A percentile compares a stretch with the other conserved stretches of the same genome.
These are phyloP conservation scores for Jaminaea rosea DNA, from an alignment of 1,284 basidiomycete genomes.

Conservation along the genomic window DNA sequence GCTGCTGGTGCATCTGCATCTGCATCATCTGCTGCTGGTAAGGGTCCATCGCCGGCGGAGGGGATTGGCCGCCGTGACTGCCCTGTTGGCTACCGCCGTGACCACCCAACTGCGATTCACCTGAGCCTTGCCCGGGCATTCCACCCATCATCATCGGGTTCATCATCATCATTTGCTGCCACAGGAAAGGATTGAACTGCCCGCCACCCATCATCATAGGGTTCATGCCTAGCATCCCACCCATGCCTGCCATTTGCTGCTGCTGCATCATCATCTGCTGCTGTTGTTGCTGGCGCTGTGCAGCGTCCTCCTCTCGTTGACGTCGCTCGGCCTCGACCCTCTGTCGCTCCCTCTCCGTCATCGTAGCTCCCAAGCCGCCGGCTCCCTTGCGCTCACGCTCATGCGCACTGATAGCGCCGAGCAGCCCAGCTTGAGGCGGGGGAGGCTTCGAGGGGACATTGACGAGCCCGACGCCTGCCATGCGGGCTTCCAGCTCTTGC, in stretches of 20 bases:
- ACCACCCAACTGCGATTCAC: conserved; percentile 26
- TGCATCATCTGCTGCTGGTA: conserved; percentile 38
- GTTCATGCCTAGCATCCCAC: conserved; percentile 23
- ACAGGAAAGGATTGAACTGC: conserved; percentile 13
- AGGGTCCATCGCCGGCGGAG: conserved; percentile 25
- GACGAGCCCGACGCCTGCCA: conserved; percentile 77
- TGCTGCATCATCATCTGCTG: conserved; percentile 56
- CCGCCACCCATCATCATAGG: conserved; percentile 13
- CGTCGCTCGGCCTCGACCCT: conserved; percentile 55
- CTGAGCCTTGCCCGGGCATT: conserved; percentile 18
- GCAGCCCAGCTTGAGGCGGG: conserved; percentile 84
- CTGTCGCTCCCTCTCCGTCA: conserved; percentile 90
- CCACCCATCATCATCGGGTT: conserved; percentile 19
- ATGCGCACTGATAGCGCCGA: conserved; percentile 90
- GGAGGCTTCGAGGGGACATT: conserved; percentile 89
- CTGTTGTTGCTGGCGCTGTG: conserved; percentile 79
- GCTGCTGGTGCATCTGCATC: conserved; percentile 34
- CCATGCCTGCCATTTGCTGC: conserved; percentile 17
- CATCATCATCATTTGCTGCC: conserved; percentile 50
- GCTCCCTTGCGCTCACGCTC: conserved; percentile 88
- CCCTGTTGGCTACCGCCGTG: conserved; percentile 13
- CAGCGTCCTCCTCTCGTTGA: conserved; percentile 80
- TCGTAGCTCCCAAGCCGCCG: conserved; percentile 81
- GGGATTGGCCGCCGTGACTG: conserved; percentile 2
- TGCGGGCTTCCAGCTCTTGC: conserved; percentile 83